Percentiles rank a stretch among this genome's conserved stretches.
Evolutionary conservation across 2,329 filamentous ascomycete species (phyloP).

Genomic region (Leptodontidium sp.): DNA sequence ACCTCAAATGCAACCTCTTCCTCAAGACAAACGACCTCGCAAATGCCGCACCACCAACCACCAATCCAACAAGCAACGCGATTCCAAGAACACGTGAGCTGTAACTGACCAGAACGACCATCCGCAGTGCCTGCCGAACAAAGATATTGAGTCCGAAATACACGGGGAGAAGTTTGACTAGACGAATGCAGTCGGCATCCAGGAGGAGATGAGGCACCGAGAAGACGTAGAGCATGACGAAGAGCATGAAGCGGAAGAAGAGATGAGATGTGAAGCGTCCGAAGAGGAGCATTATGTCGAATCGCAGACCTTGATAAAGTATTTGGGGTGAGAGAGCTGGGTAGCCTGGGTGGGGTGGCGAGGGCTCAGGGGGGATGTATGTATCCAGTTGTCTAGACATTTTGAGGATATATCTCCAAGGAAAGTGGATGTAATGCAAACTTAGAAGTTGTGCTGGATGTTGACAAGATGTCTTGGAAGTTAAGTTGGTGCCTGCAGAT

Average conservation of each 20-base stretch:
- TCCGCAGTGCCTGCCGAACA: constrained; percentile 1
- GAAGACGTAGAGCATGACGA: constrained; percentile 16
- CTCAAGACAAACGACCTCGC: not conserved
- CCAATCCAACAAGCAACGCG: not conserved
- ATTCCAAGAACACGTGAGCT: constrained; percentile 8
- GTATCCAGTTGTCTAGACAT: constrained; percentile 11
- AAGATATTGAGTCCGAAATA: constrained; percentile 9
- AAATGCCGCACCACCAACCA: not conserved
- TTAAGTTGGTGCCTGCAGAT: constrained; percentile 4
- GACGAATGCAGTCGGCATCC: constrained; percentile 7
- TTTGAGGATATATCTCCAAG: not conserved
- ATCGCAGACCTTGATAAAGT: constrained; percentile 5
- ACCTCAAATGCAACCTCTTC: constrained; percentile 16
- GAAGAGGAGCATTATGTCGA: not conserved
- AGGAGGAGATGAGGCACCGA: constrained; percentile 9
- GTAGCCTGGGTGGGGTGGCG: not conserved
- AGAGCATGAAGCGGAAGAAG: constrained; percentile 12
- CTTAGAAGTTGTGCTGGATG: not conserved
- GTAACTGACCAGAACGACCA: constrained; percentile 10
- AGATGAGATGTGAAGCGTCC: not conserved
- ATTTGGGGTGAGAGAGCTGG: not conserved
- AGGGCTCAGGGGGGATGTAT: not conserved
- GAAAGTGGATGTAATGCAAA: not conserved
- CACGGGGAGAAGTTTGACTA: constrained; percentile 7
- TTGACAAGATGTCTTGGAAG: not conserved